Evolutionary conservation across 139 green algal genomes (phyloP).

Genomic region (Prasinococcaceae sp.): DNA sequence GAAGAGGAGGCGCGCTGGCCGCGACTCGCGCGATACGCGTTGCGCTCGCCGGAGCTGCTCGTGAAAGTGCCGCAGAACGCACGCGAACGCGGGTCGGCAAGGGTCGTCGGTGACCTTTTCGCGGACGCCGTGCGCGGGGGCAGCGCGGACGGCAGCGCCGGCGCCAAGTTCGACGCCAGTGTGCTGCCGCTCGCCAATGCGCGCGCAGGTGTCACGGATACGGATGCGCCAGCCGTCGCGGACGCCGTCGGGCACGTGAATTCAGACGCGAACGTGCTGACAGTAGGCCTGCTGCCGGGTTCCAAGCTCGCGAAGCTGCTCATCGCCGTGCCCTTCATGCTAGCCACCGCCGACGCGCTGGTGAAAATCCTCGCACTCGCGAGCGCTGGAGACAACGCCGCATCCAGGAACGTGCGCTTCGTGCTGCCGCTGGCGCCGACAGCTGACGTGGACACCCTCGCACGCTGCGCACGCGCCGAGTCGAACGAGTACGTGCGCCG

Average conservation of each 20-base stretch:
- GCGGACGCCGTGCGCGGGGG: too few species aligned
- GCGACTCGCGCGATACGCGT: background rate
- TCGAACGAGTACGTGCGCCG: constrained; percentile 3
- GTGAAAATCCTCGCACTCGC: background rate
- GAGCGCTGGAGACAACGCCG: background rate
- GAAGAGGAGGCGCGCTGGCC: background rate
- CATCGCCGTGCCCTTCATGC: constrained; percentile 2
- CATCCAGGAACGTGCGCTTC: constrained; percentile 14
- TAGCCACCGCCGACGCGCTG: background rate
- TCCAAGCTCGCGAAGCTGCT: constrained; percentile 3
- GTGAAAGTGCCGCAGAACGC: constrained; percentile 2
- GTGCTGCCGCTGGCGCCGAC: constrained; percentile 26
- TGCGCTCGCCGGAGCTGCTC: background rate
- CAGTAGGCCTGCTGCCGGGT: constrained; percentile 1
- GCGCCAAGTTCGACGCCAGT: too few species aligned
- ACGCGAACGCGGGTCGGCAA: too few species aligned
- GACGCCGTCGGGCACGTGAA: too few species aligned
- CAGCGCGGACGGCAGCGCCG: too few species aligned
- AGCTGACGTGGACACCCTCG: constrained; percentile 8
- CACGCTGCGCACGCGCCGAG: background rate
- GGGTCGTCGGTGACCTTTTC: too few species aligned
- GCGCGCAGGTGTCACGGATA: too few species aligned
- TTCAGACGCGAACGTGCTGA: too few species aligned
- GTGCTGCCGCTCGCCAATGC: too few species aligned
- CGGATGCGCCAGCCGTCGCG: too few species aligned